Conservation (phyloP, 2,329 filamentous ascomycete genomes). For the Knufia petricola region DNA sequence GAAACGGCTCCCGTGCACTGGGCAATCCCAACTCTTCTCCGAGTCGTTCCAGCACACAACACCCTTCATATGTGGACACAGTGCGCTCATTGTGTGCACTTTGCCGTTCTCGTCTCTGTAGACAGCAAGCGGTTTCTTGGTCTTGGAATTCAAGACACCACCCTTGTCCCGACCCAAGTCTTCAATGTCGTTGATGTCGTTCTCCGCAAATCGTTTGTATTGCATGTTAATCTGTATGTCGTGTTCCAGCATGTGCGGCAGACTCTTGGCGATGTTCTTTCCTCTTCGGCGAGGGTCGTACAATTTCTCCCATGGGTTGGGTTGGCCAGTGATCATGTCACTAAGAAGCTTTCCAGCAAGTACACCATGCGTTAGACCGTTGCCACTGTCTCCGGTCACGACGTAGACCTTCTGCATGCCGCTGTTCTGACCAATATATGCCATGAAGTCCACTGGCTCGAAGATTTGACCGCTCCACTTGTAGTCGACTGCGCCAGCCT, state of each 20-base stretch:
- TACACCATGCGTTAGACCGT: constrained; percentile 49
- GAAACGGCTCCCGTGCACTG: constrained; percentile 37
- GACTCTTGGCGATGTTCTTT: constrained; percentile 36
- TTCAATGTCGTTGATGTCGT: constrained; percentile 49
- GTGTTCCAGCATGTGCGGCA: constrained; percentile 40
- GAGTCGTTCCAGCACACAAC: constrained; percentile 48
- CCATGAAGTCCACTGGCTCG: constrained; percentile 47
- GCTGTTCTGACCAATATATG: constrained; percentile 48
- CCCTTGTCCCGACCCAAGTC: constrained; percentile 42
- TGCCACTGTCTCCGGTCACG: constrained; percentile 48
- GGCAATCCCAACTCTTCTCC: constrained; percentile 49
- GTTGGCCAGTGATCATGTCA: constrained; percentile 43
- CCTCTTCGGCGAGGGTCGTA: constrained; percentile 43
- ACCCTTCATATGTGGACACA: constrained; percentile 49
- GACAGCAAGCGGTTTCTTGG: constrained; percentile 42
- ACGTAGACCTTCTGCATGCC: constrained; percentile 44
- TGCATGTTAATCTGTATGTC: constrained; percentile 48
- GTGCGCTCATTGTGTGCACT: constrained; percentile 42
- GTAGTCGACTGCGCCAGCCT: constrained; percentile 43
- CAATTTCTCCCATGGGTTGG: constrained; percentile 41
- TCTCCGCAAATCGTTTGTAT: constrained; percentile 46
- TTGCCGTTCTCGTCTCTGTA: constrained; percentile 48
- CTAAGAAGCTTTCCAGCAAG: constrained; percentile 44
- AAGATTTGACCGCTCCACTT: constrained; percentile 50
- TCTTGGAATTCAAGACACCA: constrained; percentile 42